These are phyloP conservation scores for Cantharellus anzutake DNA, from an alignment of 768 basidiomycete genomes.

Conservation along the genomic window DNA sequence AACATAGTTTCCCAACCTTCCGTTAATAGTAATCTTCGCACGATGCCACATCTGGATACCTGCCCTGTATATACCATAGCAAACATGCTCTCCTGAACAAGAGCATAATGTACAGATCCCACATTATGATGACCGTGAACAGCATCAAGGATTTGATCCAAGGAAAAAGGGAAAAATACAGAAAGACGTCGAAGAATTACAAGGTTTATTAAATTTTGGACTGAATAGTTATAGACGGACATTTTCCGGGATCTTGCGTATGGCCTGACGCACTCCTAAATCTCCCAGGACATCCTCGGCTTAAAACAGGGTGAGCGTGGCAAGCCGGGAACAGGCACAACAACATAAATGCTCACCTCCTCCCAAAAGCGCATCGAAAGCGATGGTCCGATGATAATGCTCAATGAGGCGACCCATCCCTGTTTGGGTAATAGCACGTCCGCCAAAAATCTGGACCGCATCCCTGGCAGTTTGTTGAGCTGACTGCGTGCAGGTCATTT, in stretches of 20 bases:
- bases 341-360: constrained; percentile 37
- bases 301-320: neutral
- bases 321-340: neutral
- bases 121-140: too few species aligned
- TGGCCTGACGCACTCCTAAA: constrained; percentile 52
- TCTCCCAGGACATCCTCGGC: constrained; percentile 39
- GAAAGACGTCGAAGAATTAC: too few species aligned
- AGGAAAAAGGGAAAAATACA: too few species aligned
- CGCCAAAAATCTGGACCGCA: constrained; percentile 75
- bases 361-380: constrained; percentile 34
- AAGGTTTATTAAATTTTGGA: neutral
- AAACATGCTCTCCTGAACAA: too few species aligned
- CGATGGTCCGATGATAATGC: constrained; percentile 9
- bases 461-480: constrained; percentile 47
- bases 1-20: too few species aligned
- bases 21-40: too few species aligned
- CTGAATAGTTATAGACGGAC: constrained; percentile 23
- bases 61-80: too few species aligned
- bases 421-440: constrained; percentile 55
- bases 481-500: constrained; percentile 40
- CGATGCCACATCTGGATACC: too few species aligned
- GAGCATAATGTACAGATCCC: too few species aligned
- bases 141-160: too few species aligned
- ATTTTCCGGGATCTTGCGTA: constrained; percentile 46
- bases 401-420: constrained; percentile 79